phyloP scores from a whole-genome alignment of 2,329 filamentous ascomycete species.

The Myriosclerotinia scirpicola region DNA sequence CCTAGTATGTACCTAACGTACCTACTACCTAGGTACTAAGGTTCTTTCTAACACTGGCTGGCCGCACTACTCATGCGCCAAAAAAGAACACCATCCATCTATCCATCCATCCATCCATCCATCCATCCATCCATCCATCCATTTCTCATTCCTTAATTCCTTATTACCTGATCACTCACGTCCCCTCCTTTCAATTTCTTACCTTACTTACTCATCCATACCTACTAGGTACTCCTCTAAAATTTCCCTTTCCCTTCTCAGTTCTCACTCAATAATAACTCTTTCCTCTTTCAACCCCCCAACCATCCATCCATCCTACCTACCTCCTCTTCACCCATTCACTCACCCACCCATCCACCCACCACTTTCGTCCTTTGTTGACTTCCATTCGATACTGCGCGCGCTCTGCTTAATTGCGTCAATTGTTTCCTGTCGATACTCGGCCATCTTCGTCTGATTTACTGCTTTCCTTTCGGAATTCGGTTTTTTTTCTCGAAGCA shows the following conservation, averaged over 20 bases:
- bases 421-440: conserved; percentile 42
- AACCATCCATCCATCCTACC: conserved; percentile 19
- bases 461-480: conserved; percentile 37
- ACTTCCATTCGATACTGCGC: conserved; percentile 27
- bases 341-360: not conserved
- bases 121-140: not conserved
- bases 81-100: conserved; percentile 13
- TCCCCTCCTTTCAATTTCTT: conserved; percentile 15
- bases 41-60: conserved; percentile 12
- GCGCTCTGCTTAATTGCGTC: conserved; percentile 34
- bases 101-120: not conserved
- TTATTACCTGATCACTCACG: conserved; percentile 6
- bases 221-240: not conserved
- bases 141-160: conserved; percentile 6
- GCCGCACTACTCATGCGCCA: conserved; percentile 15
- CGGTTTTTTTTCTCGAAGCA: conserved; percentile 31
- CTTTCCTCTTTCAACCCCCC: conserved; percentile 27
- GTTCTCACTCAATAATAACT: not conserved
- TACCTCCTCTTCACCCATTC: conserved; percentile 25
- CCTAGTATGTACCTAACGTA: too few relatives aligned
- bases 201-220: not conserved
- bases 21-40: too few relatives aligned
- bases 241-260: not conserved
- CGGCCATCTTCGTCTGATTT: conserved; percentile 42
- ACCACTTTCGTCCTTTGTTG: conserved; percentile 27